Percentiles rank a stretch among this genome's conserved stretches.
Conservation (phyloP, 768 basidiomycete species). For the Rhodotorula taiwanensis region DNA sequence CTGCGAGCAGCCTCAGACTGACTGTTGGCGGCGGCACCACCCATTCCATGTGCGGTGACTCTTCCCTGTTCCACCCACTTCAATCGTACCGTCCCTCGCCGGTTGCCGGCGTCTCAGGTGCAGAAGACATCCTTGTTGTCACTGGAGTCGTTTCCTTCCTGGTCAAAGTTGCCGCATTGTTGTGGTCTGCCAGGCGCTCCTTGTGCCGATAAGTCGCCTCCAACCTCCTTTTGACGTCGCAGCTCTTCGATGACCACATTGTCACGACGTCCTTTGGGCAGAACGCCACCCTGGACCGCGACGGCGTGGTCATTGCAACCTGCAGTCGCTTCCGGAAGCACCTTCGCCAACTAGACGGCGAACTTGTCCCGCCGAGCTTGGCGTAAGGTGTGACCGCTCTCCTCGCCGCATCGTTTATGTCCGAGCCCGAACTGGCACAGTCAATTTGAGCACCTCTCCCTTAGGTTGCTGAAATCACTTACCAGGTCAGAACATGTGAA, state of each 20-base stretch:
- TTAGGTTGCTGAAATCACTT: not conserved
- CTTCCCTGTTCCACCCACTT: not conserved
- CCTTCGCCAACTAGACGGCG: not conserved
- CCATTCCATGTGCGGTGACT: slow-evolving; percentile 4
- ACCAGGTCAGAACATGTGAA: not conserved
- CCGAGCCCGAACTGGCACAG: slow-evolving; percentile 1
- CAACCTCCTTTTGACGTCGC: slow-evolving; percentile 7
- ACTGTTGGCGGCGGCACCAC: slow-evolving; percentile 1
- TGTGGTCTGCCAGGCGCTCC: slow-evolving; percentile 1
- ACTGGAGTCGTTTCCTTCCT: slow-evolving; percentile 5
- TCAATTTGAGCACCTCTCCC: slow-evolving; percentile 4
- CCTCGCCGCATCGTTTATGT: not conserved
- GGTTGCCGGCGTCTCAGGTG: not conserved
- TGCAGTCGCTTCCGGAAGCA: not conserved
- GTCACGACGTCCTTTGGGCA: not conserved
- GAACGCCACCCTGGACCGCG: too few relatives aligned
- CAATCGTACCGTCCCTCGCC: slow-evolving; percentile 7
- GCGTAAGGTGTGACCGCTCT: not conserved
- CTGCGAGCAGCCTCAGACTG: too few relatives aligned
- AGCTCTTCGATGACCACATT: not conserved
- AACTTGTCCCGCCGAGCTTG: not conserved
- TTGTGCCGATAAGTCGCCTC: slow-evolving; percentile 1
- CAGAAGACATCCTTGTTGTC: not conserved
- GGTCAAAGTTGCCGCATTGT: not conserved
- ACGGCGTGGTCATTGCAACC: too few relatives aligned